Conservation (phyloP, 805 yeast genomes). For the Schizosaccharomyces cryophilus region DNA sequence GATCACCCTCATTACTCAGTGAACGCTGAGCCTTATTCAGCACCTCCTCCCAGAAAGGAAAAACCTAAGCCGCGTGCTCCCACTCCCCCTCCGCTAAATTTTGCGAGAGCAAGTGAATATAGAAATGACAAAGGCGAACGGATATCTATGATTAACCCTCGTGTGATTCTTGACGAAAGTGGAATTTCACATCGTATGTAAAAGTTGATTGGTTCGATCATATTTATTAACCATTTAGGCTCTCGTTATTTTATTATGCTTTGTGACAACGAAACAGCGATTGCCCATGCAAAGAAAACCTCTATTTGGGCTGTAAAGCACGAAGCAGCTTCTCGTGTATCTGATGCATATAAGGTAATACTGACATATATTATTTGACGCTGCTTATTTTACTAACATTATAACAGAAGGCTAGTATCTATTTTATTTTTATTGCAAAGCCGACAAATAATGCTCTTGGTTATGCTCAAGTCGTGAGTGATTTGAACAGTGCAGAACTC, state of each 20-base stretch:
- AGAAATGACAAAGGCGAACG: constrained; percentile 1
- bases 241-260: neutral
- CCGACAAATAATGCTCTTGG: neutral
- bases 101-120: neutral
- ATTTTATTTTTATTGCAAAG: neutral
- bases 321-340: neutral
- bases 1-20: neutral
- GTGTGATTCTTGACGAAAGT: neutral
- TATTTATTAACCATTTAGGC: neutral
- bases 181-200: neutral
- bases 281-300: neutral
- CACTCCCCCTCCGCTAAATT: neutral
- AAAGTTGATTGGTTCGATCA: neutral
- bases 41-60: neutral
- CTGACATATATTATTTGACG: neutral
- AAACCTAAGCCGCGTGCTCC: neutral
- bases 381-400: neutral
- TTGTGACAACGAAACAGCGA: neutral
- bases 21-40: neutral
- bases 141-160: neutral
- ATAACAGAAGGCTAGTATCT: neutral
- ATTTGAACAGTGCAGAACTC: neutral
- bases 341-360: neutral
- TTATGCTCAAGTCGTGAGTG: neutral
- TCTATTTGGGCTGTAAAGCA: neutral